Evolutionary conservation across 768 basidiomycete species (phyloP).

Genomic region (Mycena olivaceomarginata): DNA sequence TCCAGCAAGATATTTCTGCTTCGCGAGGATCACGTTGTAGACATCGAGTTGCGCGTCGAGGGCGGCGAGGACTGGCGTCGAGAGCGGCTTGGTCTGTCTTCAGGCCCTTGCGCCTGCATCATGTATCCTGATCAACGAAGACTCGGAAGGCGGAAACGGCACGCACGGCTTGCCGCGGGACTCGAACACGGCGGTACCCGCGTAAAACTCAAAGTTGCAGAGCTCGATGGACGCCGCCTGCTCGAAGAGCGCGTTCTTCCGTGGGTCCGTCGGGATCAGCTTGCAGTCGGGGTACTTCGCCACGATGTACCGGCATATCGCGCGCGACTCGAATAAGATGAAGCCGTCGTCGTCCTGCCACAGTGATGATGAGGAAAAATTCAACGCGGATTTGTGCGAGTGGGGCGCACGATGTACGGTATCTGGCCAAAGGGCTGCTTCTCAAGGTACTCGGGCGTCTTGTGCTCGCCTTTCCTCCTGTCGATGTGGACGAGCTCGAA

Average conservation of each 20-base stretch:
- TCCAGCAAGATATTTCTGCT: constrained; percentile 9
- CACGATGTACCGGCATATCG: constrained; percentile 7
- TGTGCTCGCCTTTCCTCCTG: constrained; percentile 11
- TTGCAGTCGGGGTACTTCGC: constrained; percentile 11
- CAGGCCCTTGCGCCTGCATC: not conserved
- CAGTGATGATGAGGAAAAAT: not conserved
- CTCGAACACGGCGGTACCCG: not conserved
- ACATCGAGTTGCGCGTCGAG: not conserved
- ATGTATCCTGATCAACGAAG: not conserved
- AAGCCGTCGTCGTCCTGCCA: constrained; percentile 3
- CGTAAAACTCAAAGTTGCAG: not conserved
- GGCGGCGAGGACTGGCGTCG: not conserved
- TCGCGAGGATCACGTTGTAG: not conserved
- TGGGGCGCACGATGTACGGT: not conserved
- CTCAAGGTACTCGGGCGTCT: not conserved
- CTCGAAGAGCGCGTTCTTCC: constrained; percentile 14
- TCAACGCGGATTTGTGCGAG: not conserved
- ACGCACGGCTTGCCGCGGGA: not conserved
- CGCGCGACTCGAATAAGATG: not conserved
- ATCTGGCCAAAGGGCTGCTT: constrained; percentile 3
- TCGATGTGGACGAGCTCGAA: constrained; percentile 10
- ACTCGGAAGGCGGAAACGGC: not conserved
- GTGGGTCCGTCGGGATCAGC: constrained; percentile 4
- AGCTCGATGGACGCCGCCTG: constrained; percentile 11
- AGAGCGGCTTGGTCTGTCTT: not conserved